Conservation (phyloP, 2,329 filamentous ascomycete genomes). For the Alternaria atra region DNA sequence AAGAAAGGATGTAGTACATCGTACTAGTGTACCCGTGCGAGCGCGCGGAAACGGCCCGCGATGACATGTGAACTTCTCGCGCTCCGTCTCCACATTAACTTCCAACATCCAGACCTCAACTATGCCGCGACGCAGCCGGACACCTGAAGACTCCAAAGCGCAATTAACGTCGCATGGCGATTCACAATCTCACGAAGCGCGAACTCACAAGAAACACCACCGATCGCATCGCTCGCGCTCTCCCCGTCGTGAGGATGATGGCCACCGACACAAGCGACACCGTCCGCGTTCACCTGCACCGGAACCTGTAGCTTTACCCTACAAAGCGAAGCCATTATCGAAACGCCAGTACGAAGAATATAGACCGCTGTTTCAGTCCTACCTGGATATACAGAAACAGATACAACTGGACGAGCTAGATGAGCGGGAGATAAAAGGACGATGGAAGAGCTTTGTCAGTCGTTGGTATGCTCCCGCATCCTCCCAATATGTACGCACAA, state of each 20-base stretch:
- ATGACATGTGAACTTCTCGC: neutral
- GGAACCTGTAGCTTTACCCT: slow-evolving; percentile 64
- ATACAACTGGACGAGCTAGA: slow-evolving; percentile 73
- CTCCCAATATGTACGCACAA: neutral
- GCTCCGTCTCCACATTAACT: neutral
- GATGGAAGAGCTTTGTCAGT: slow-evolving; percentile 91
- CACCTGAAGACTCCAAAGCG: slow-evolving; percentile 5
- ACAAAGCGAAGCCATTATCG: slow-evolving; percentile 69
- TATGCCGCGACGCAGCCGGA: slow-evolving; percentile 8
- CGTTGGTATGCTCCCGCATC: slow-evolving; percentile 72
- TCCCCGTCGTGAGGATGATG: slow-evolving; percentile 38
- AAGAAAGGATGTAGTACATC: neutral
- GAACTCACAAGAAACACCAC: slow-evolving; percentile 48
- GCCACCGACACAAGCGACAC: slow-evolving; percentile 36
- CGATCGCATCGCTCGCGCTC: slow-evolving; percentile 50
- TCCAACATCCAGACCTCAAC: neutral
- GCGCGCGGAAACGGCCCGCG: neutral
- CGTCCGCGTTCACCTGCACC: slow-evolving; percentile 43
- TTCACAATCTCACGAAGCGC: slow-evolving; percentile 22
- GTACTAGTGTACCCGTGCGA: neutral
- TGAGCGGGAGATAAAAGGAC: slow-evolving; percentile 77
- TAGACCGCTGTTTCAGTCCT: slow-evolving; percentile 78
- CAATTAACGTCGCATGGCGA: slow-evolving; percentile 1
- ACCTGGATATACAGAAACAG: slow-evolving; percentile 87
- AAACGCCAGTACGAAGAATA: slow-evolving; percentile 74